These are phyloP conservation scores for Agaricales sp. DNA, from an alignment of 1,284 basidiomycete genomes.

Conservation along the genomic window DNA sequence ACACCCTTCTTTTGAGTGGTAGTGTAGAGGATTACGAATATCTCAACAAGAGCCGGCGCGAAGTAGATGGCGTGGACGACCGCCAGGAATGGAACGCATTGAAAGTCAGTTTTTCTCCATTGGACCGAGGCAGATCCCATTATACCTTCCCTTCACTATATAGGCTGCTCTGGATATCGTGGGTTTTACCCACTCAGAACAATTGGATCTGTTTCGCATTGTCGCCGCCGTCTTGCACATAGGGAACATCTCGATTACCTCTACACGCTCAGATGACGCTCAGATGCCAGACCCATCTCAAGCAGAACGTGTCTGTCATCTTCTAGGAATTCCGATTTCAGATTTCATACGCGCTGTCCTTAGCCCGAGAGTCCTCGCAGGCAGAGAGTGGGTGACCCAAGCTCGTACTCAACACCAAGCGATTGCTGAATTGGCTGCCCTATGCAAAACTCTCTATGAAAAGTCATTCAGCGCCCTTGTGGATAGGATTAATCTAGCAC, in stretches of 20 bases:
- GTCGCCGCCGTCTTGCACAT: conserved; percentile 93
- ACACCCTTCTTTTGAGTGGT: conserved; percentile 68
- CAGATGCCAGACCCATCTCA: conserved; percentile 74
- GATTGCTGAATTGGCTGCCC: conserved; percentile 82
- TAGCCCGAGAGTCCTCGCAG: conserved; percentile 85
- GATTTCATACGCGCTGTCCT: conserved; percentile 88
- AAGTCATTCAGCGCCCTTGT: conserved; percentile 93
- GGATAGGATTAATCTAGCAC: conserved; percentile 88
- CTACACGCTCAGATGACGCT: conserved; percentile 83
- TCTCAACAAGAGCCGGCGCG: conserved; percentile 80
- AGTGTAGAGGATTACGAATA: conserved; percentile 83
- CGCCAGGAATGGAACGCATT: conserved; percentile 79
- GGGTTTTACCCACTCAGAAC: conserved; percentile 79
- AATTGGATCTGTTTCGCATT: conserved; percentile 90
- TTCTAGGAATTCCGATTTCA: conserved; percentile 84
- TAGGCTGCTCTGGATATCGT: conserved; percentile 78
- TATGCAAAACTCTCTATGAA: conserved; percentile 97
- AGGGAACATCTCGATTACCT: conserved; percentile 83
- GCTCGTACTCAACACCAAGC: conserved; percentile 90
- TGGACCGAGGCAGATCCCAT: background rate
- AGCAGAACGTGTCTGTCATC: conserved; percentile 87
- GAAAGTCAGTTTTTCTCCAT: conserved; percentile 35
- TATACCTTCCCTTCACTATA: conserved; percentile 1
- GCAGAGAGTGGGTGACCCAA: conserved; percentile 95
- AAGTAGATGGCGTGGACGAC: conserved; percentile 95